phyloP scores from a whole-genome alignment of 2,329 filamentous ascomycete species.

The Fusarium torulosum region DNA sequence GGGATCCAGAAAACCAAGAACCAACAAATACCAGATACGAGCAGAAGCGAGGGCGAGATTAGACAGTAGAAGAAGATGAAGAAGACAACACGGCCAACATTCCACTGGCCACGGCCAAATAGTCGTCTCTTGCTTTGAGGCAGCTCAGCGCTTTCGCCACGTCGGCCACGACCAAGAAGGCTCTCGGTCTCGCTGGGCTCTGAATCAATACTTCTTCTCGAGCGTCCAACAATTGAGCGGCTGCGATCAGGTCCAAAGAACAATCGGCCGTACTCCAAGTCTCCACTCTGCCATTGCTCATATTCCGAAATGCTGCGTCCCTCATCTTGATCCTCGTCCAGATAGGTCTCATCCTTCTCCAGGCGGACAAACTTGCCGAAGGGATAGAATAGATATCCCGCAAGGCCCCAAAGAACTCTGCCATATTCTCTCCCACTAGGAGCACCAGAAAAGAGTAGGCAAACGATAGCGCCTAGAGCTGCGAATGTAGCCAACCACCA shows the following conservation, averaged over 20 bases:
- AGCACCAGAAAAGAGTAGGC: constrained; percentile 82
- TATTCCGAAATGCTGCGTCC: constrained; percentile 98
- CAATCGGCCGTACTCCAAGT: constrained; percentile 92
- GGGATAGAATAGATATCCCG: constrained; percentile 91
- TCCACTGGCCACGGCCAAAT: constrained; percentile 97
- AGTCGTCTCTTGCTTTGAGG: constrained; percentile 79
- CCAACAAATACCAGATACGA: constrained; percentile 93
- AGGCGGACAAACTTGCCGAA: constrained; percentile 97
- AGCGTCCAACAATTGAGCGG: constrained; percentile 85
- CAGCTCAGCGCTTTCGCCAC: constrained; percentile 60
- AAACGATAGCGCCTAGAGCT: constrained; percentile 79
- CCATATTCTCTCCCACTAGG: constrained; percentile 89
- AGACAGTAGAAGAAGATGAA: constrained; percentile 96
- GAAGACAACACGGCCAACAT: constrained; percentile 92
- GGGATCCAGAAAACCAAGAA: constrained; percentile 97
- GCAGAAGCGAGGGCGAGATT: constrained; percentile 85
- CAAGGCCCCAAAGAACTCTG: constrained; percentile 83
- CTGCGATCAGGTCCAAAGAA: constrained; percentile 90
- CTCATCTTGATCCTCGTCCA: constrained; percentile 94
- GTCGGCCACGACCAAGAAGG: constrained; percentile 75
- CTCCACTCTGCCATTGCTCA: constrained; percentile 98
- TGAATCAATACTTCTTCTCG: constrained; percentile 90
- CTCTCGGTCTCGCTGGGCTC: constrained; percentile 87
- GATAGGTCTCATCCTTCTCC: constrained; percentile 92
- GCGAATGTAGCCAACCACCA: constrained; percentile 93